Base-by-base conservation (phyloP, 2,329 filamentous ascomycete genomes). In the Colletotrichum karsti region DNA sequence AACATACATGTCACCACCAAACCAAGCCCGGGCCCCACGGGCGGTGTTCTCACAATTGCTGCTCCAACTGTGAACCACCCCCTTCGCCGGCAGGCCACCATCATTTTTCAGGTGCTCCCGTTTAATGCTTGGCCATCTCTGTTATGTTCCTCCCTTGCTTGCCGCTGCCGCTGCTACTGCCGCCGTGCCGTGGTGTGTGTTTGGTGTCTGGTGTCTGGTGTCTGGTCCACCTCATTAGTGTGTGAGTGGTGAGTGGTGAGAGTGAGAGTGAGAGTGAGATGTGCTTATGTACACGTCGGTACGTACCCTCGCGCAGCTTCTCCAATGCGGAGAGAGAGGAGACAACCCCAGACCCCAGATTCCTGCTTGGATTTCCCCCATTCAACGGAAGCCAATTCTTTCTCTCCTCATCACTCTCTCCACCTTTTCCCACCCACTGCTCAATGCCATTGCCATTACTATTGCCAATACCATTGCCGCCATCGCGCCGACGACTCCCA, bases 281-380 rank as follows among this genome's bases (percentile, higher is more conserved):
- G n/a, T n/a, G n/a, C n/a, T n/a, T n/a, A n/a, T n/a, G n/a, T n/a
- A n/a, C n/a, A n/a, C n/a, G n/a, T n/a, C n/a, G n/a, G n/a, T n/a
- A n/a, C n/a, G n/a, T n/a, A n/a, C 77, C 77, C 76, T 78, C 10
- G 28, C 13, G 46, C 28, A 30, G 63, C 71, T 78, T 78, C 78
- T 79, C 76, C 77, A 79, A 79, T 81, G 79, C 79, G 79, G 79
- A 80, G 79, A 76, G 72, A 74, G 79, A 79, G 79, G 79, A 80
- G 79, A 75, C 72, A 74, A 72, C 72, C 73, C 69, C 71, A 73
- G 71, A 71, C 67, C 65, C 69, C 65, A 69, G 63, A 69, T 70
- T 69, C 46, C 61, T 59, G 41, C 58, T 53, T 66, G 55, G 55
- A 63, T 69, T 62, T 59, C 62, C 61, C 70, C 70, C 67, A 70